Evolutionary conservation across 257 asterid species (phyloP), one percentile per base, ranked within the genome.

Genomic region (Nicotiana sylvestris): DNA sequence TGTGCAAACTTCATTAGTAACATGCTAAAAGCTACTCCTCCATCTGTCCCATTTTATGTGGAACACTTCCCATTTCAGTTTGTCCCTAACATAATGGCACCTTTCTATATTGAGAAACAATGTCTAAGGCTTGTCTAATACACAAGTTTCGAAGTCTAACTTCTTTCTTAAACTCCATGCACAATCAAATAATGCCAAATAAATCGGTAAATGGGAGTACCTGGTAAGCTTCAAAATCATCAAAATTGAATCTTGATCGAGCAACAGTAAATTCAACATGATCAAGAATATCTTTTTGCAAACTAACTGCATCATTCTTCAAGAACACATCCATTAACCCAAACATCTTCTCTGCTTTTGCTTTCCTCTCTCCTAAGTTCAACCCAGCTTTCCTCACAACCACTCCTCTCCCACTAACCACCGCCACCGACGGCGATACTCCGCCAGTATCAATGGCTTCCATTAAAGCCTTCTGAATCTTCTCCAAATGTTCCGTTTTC

Each of bases 171-270:
- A 43, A 8, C 12, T 43, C 11, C 12, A 0, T 43, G 12, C 51
- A 43, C 51, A 43, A 1, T 43, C 51, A 4, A 35, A 35, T 35
- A 35, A 35, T 35, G 43, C 51, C 51, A 43, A 2, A 43, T 43
- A 43, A 43, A 43, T 43, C 0, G 10, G 51, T 12, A 43, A 43
- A 43, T 18, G 18, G 35, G n/a, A 68, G 2, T 76, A 89, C 92
- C 86, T 89, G 92, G 72, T 86, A 89, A 66, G 92, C 92, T 85
- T 89, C 92, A 85, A 89, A 89, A 84, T 87, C 92, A 85, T 89
- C 92, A 84, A 89, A 89, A 76, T 82, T 87, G 82, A 89, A 89
- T 85, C 90, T 87, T 27, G 92, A 89, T 84, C 92, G 85, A 56
- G 92, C 90, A 21, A 89, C 92, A 1, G 92, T 89, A 80, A 33